A percentile compares a stretch with the other conserved stretches of the same genome.
Conservation (phyloP, 306 rosid species). For the Citrullus amarus region DNA sequence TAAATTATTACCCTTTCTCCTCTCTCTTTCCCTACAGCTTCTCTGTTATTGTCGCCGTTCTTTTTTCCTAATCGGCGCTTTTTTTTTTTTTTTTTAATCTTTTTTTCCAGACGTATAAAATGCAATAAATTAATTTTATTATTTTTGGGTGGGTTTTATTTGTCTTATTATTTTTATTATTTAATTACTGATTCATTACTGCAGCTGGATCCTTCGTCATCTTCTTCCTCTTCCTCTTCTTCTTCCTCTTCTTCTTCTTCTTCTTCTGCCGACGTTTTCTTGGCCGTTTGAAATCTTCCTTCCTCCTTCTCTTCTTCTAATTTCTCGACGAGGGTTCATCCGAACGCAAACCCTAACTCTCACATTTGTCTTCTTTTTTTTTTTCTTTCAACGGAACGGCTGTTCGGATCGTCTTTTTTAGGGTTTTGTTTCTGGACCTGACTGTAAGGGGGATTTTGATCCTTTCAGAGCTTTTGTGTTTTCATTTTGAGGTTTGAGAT, state of each 20-base stretch:
- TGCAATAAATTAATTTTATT: neutral
- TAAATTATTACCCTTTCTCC: neutral
- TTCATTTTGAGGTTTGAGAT: constrained; percentile 8
- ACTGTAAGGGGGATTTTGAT: constrained; percentile 10
- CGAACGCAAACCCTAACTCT: neutral
- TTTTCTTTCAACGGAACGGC: neutral
- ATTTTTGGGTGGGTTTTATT: neutral
- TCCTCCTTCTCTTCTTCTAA: neutral
- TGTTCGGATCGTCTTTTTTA: neutral
- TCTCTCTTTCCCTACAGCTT: neutral
- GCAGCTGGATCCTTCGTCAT: constrained; percentile 7
- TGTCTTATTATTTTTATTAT: neutral
- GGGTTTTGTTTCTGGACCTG: constrained; percentile 22
- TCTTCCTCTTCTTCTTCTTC: neutral
- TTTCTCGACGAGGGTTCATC: neutral
- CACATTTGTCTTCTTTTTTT: neutral
- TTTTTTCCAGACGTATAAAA: neutral
- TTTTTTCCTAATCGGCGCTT: neutral
- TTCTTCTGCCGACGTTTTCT: neutral
- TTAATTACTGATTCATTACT: neutral
- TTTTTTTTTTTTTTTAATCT: neutral
- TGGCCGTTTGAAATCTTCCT: neutral
- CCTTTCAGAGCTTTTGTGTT: neutral
- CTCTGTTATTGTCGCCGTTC: neutral
- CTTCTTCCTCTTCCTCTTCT: neutral